phyloP scores from a whole-genome alignment of 1,139 yeast species.

The Taphrina wiesneri region DNA sequence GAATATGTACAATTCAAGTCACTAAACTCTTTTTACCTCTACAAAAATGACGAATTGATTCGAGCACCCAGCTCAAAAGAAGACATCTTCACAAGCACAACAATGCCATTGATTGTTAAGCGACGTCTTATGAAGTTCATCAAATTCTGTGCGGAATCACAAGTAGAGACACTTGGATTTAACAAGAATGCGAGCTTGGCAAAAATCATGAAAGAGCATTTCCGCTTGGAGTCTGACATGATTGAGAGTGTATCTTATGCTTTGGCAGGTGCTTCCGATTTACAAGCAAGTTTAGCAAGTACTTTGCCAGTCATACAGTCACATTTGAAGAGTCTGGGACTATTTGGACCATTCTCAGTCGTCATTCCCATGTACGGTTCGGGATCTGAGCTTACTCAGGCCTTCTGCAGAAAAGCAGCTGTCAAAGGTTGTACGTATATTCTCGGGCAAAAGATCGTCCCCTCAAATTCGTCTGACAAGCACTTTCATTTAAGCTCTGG shows the following conservation, averaged over 20 bases:
- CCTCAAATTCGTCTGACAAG: slow-evolving; percentile 44
- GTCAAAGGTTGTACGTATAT: slow-evolving; percentile 96
- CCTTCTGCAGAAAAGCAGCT: slow-evolving; percentile 96
- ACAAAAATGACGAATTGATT: slow-evolving; percentile 51
- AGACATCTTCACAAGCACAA: slow-evolving; percentile 89
- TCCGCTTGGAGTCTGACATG: background rate
- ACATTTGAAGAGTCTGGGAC: slow-evolving; percentile 81
- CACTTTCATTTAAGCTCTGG: slow-evolving; percentile 78
- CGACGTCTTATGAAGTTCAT: slow-evolving; percentile 88
- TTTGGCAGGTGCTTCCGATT: slow-evolving; percentile 71
- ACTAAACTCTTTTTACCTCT: slow-evolving; percentile 82
- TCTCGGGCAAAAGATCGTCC: slow-evolving; percentile 56
- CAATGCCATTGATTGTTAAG: slow-evolving; percentile 71
- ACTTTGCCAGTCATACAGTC: slow-evolving; percentile 81
- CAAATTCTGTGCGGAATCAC: slow-evolving; percentile 78
- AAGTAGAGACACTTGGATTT: slow-evolving; percentile 53
- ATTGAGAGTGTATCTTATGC: slow-evolving; percentile 55
- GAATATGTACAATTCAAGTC: slow-evolving; percentile 92
- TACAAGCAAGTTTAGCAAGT: slow-evolving; percentile 63
- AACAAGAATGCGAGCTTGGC: background rate
- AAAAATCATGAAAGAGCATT: slow-evolving; percentile 13
- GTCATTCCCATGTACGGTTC: slow-evolving; percentile 92
- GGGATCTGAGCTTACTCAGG: slow-evolving; percentile 94
- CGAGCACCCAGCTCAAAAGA: slow-evolving; percentile 79
- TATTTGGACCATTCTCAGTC: slow-evolving; percentile 92